Evolutionary conservation across 176 grass and related monocot species (phyloP).

Genomic region (Thalia dealbata): DNA sequence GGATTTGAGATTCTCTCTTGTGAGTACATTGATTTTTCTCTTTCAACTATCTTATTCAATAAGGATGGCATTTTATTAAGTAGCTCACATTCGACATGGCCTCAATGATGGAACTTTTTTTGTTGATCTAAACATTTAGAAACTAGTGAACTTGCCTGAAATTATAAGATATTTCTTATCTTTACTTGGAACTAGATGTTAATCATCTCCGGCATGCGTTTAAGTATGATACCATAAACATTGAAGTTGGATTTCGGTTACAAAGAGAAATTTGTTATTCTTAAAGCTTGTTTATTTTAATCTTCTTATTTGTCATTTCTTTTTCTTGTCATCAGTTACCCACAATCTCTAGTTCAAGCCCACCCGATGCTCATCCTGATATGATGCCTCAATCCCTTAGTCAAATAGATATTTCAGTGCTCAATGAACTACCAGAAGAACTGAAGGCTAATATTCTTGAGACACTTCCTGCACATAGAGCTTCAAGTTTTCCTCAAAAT

Average conservation of each 20-base stretch:
- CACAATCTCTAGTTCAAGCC: background rate
- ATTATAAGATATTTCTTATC: background rate
- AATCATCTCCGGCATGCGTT: background rate
- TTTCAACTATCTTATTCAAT: too few relatives aligned
- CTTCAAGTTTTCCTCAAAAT: background rate
- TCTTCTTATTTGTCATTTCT: background rate
- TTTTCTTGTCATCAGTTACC: background rate
- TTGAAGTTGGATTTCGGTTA: too few relatives aligned
- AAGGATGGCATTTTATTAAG: too few relatives aligned
- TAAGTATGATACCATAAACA: too few relatives aligned
- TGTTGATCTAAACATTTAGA: background rate
- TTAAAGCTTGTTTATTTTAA: background rate
- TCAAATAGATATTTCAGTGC: conserved; percentile 6
- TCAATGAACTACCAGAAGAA: conserved; percentile 11
- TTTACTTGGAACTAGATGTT: background rate
- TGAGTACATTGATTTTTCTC: too few relatives aligned
- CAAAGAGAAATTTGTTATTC: too few relatives aligned
- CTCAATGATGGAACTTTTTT: background rate
- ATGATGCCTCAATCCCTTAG: conserved; percentile 6
- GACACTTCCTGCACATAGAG: conserved; percentile 1
- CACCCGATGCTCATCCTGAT: background rate
- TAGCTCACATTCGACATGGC: too few relatives aligned
- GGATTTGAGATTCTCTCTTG: too few relatives aligned
- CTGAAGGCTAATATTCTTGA: conserved; percentile 6
- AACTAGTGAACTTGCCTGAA: background rate